Percentiles rank a stretch among this genome's conserved stretches.
phyloP scores from a whole-genome alignment of 345 rosid species.

The Firmiana major region DNA sequence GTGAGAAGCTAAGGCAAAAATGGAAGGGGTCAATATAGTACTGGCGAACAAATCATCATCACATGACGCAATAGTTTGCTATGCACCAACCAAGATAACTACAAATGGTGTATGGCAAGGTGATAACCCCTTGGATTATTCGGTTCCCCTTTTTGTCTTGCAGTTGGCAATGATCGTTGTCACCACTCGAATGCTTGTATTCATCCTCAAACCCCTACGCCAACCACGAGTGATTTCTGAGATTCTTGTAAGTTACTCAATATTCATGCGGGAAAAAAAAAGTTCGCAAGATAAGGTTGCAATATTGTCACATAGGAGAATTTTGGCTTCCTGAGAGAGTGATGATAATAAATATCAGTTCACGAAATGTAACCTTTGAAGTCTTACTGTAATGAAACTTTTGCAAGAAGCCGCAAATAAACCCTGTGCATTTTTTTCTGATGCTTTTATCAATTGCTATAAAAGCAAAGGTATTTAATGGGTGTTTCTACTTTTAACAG shows the following conservation, averaged over 20 bases:
- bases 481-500: conserved; percentile 29
- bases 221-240: conserved; percentile 93
- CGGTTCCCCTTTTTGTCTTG: conserved; percentile 88
- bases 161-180: conserved; percentile 73
- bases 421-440: background rate
- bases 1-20: background rate
- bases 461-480: background rate
- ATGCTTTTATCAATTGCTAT: no score
- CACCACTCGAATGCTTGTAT: conserved; percentile 64
- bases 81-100: conserved; percentile 86
- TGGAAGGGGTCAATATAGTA: conserved; percentile 5
- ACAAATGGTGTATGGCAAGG: conserved; percentile 99
- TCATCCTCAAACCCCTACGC: conserved; percentile 73
- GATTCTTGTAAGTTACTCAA: conserved; percentile 51
- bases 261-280: no score
- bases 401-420: no score
- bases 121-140: conserved; percentile 84
- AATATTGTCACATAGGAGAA: no score
- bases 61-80: conserved; percentile 67
- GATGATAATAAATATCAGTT: no score
- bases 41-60: conserved; percentile 15
- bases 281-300: no score
- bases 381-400: no score
- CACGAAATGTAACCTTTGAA: no score
- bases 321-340: no score